Evolutionary conservation across 2,329 filamentous ascomycete species (phyloP), one percentile per base, ranked within the genome.

Genomic region (Aspergillus terreus): DNA sequence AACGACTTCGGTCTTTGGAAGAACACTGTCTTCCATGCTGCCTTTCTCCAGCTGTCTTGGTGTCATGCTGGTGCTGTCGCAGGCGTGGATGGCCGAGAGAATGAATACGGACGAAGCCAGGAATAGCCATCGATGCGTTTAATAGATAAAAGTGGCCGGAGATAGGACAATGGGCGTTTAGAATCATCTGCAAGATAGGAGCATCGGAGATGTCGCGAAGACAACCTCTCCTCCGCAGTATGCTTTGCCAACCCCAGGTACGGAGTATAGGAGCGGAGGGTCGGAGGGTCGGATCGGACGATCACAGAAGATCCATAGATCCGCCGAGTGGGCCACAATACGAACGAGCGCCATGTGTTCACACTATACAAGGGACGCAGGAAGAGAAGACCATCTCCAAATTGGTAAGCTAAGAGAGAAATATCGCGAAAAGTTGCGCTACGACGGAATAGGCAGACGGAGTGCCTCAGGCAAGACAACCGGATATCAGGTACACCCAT

Each of bases 1-100:
- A 48, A 72, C 53, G 6, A 54, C 5, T 7, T 51, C 32, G 21
- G 51, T 11, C 14, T 51, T 21, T 23, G 41, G 19, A 21, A 42
- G 5, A 21, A 7, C 42, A 19, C 21, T 50, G 19, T 46, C 38
- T 40, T 48, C 23, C 25, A 43, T 4, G 25, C 11, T 36, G 51
- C 54, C 57, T 51, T 61, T 48, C 38, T 53, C 45, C 21, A 51
- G 25, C 44, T 49, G 48, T 15, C 17, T 41, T 33, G 52, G 25
- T 23, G 33, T 41, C 38, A 23, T 51, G n/a, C 5, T 41, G 12
- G 35, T 14, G 35, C 3, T 38, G 35, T 38, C 23, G 21, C 32
- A 41, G 33, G 33, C 12, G 46, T 41, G 11, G 42, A 46, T 46
- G 15, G 15, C 44, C 25, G 44, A 46, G 30, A 46, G 15, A n/a